These are phyloP conservation scores for Tripterygium wilfordii DNA, from an alignment of 177 flowering plant genomes.

Conservation along the genomic window DNA sequence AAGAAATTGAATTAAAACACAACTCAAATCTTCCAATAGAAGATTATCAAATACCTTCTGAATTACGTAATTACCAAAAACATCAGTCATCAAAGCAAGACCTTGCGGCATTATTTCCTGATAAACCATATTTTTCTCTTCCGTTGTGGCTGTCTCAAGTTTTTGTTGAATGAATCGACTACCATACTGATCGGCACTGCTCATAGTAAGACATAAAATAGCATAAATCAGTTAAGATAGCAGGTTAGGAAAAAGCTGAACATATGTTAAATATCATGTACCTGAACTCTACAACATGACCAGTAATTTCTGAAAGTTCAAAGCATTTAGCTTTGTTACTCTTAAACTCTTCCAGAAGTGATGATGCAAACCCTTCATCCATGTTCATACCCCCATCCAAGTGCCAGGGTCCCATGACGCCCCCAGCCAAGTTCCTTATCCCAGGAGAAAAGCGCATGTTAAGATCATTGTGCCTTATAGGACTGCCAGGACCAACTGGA, in stretches of 20 bases:
- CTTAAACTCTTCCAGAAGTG: slow-evolving; percentile 81
- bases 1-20: not conserved
- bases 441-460: slow-evolving; percentile 53
- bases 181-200: slow-evolving; percentile 91
- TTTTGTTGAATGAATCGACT: slow-evolving; percentile 93
- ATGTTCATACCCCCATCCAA: slow-evolving; percentile 35
- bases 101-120: slow-evolving; percentile 78
- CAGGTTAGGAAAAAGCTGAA: not conserved
- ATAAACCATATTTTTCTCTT: slow-evolving; percentile 83
- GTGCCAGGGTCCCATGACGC: slow-evolving; percentile 70
- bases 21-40: no score
- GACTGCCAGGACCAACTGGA: slow-evolving; percentile 63
- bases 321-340: slow-evolving; percentile 70
- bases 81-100: slow-evolving; percentile 86
- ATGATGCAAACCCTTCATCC: slow-evolving; percentile 55
- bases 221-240: not conserved
- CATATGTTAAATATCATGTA: slow-evolving; percentile 17
- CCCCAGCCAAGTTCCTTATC: slow-evolving; percentile 56
- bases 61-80: slow-evolving; percentile 91
- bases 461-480: slow-evolving; percentile 56
- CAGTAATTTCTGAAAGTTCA: slow-evolving; percentile 86
- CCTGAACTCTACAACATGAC: slow-evolving; percentile 95
- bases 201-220: slow-evolving; percentile 13
- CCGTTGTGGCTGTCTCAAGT: slow-evolving; percentile 78
- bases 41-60: slow-evolving; percentile 48